A percentile compares a stretch with the other conserved stretches of the same genome.
Conservation (phyloP, 1,139 yeast genomes). For the Pichia sp. region DNA sequence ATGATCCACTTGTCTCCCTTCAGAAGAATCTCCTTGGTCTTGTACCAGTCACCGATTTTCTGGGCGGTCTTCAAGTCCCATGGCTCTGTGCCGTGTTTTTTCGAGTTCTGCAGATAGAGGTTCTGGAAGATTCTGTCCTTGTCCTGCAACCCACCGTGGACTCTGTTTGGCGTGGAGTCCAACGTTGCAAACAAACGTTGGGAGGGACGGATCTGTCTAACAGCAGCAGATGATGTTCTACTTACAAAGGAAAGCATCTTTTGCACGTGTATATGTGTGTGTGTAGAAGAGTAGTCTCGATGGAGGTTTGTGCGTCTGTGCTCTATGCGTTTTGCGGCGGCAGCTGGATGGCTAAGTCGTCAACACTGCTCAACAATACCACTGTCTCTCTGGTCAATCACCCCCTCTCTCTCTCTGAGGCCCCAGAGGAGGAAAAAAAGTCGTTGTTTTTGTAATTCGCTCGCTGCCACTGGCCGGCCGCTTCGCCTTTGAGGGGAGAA, state of each 20-base stretch:
- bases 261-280: neutral
- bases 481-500: neutral
- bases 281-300: neutral
- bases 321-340: no score
- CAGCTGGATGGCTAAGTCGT: no score
- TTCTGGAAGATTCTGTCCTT: slow-evolving; percentile 85
- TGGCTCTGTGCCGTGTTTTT: slow-evolving; percentile 53
- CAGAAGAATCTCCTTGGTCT: slow-evolving; percentile 75
- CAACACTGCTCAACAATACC: neutral
- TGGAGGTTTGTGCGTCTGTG: no score
- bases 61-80: slow-evolving; percentile 67
- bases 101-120: slow-evolving; percentile 43
- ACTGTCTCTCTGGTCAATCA: neutral
- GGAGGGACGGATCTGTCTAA: neutral
- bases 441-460: slow-evolving; percentile 8
- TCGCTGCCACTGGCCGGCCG: slow-evolving; percentile 10
- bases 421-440: neutral
- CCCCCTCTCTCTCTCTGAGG: neutral
- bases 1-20: slow-evolving; percentile 89
- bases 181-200: slow-evolving; percentile 27
- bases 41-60: slow-evolving; percentile 86
- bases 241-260: slow-evolving; percentile 12
- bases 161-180: slow-evolving; percentile 45
- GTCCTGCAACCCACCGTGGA: slow-evolving; percentile 73
- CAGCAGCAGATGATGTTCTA: slow-evolving; percentile 5